A percentile compares a stretch with the other conserved stretches of the same genome.
Evolutionary conservation across 2,329 filamentous ascomycete species (phyloP).

Genomic region (Botryotinia narcissicola): DNA sequence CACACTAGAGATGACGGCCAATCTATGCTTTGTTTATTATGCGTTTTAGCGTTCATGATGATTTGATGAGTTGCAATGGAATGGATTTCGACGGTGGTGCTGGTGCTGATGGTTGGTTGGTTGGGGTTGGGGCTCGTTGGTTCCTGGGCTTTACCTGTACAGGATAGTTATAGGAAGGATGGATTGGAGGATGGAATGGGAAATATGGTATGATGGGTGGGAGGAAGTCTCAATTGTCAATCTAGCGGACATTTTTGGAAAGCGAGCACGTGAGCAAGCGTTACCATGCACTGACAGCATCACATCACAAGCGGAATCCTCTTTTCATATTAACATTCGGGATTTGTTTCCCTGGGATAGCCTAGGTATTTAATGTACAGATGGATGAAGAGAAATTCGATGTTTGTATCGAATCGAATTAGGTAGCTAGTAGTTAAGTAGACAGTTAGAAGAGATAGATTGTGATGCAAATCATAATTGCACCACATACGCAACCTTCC

Average conservation of each 20-base stretch:
- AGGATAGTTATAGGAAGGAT: neutral
- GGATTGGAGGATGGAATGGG: neutral
- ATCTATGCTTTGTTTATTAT: conserved; percentile 5
- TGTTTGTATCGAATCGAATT: neutral
- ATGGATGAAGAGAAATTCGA: conserved; percentile 2
- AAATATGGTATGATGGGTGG: neutral
- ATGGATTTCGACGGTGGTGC: neutral
- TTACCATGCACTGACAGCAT: neutral
- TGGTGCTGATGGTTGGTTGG: neutral
- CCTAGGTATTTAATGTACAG: conserved; percentile 15
- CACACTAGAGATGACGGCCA: neutral
- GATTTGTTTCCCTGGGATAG: conserved; percentile 10
- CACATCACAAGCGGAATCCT: neutral
- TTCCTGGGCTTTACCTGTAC: conserved; percentile 11
- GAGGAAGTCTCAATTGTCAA: neutral
- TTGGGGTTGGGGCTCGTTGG: conserved; percentile 8
- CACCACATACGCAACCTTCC: neutral
- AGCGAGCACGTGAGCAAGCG: neutral
- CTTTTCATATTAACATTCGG: neutral
- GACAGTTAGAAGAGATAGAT: conserved; percentile 1
- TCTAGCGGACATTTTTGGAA: neutral
- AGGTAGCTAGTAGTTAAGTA: conserved; percentile 10
- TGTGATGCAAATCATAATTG: conserved; percentile 9
- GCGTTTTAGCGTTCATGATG: conserved; percentile 15
- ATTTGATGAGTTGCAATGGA: neutral